These are phyloP conservation scores for Sergeia podlipaevii DNA, from an alignment of 208 protist species.

Conservation along the genomic window DNA sequence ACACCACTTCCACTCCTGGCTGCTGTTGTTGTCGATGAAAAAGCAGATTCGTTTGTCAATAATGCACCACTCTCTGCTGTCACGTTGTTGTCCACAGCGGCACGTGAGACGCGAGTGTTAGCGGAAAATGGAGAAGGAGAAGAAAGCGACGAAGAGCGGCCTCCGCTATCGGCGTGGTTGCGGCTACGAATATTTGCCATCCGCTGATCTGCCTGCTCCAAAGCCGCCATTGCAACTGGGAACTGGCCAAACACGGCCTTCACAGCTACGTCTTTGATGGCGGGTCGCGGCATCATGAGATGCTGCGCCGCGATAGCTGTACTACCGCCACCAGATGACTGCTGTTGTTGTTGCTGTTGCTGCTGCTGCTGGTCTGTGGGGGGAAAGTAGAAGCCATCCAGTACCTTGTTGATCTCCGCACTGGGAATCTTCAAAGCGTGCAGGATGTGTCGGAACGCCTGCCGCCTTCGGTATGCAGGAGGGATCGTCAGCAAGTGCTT, in stretches of 20 bases:
- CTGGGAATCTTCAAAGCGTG: slow-evolving; percentile 59
- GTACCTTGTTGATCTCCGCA: slow-evolving; percentile 41
- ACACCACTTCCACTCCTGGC: not conserved
- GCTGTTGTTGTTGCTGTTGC: slow-evolving; percentile 11
- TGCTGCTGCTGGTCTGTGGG: slow-evolving; percentile 30
- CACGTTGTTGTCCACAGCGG: not conserved
- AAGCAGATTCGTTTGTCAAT: not conserved
- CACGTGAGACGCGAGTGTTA: not conserved
- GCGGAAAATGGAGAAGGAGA: slow-evolving; percentile 7
- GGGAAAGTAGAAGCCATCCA: slow-evolving; percentile 61
- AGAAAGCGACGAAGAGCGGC: not conserved
- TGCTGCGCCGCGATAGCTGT: slow-evolving; percentile 55
- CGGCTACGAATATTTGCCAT: slow-evolving; percentile 39
- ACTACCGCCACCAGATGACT: not conserved
- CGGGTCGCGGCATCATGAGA: slow-evolving; percentile 64
- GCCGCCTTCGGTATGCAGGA: slow-evolving; percentile 68
- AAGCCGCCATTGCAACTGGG: slow-evolving; percentile 49
- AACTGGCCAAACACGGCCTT: slow-evolving; percentile 56
- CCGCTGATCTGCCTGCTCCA: slow-evolving; percentile 52
- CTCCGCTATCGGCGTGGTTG: slow-evolving; percentile 10
- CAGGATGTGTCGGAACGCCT: slow-evolving; percentile 76
- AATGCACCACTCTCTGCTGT: not conserved
- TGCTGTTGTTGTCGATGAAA: not conserved
- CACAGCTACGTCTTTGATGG: slow-evolving; percentile 69
- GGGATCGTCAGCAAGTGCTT: slow-evolving; percentile 62